A percentile compares a stretch with the other conserved stretches of the same genome.
These are phyloP conservation scores for Dactylonectria macrodidyma DNA, from an alignment of 2,329 filamentous ascomycete genomes.

Conservation along the genomic window DNA sequence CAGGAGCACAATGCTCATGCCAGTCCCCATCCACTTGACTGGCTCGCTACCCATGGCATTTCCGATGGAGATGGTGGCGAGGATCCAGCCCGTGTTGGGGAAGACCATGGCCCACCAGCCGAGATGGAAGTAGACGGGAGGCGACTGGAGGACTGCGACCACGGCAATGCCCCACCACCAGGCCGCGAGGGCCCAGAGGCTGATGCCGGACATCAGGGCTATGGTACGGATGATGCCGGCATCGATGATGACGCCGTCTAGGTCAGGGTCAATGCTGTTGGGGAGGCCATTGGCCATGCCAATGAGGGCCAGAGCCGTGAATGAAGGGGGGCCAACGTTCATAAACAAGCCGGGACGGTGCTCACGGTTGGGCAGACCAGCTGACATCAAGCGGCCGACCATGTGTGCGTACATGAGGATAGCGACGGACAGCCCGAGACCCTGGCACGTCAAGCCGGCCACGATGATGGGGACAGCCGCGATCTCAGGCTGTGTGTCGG, in stretches of 20 bases:
- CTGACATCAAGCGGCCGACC: slow-evolving; percentile 77
- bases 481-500: slow-evolving; percentile 69
- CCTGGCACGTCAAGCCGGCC: slow-evolving; percentile 78
- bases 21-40: slow-evolving; percentile 64
- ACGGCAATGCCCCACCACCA: slow-evolving; percentile 68
- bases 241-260: slow-evolving; percentile 57
- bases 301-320: slow-evolving; percentile 78
- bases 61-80: slow-evolving; percentile 68
- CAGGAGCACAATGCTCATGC: slow-evolving; percentile 63
- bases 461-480: slow-evolving; percentile 74
- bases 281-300: slow-evolving; percentile 70
- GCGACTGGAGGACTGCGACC: slow-evolving; percentile 52
- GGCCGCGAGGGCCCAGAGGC: slow-evolving; percentile 73
- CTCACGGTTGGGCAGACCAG: slow-evolving; percentile 70
- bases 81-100: slow-evolving; percentile 71
- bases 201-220: slow-evolving; percentile 65
- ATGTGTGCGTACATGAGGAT: slow-evolving; percentile 81
- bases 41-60: slow-evolving; percentile 60
- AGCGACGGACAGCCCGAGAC: slow-evolving; percentile 76
- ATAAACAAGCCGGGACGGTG: slow-evolving; percentile 81
- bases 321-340: slow-evolving; percentile 79
- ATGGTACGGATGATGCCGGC: slow-evolving; percentile 60
- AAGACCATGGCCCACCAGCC: slow-evolving; percentile 77
- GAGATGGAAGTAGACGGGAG: slow-evolving; percentile 68
- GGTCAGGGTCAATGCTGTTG: slow-evolving; percentile 59